These are phyloP conservation scores for Pleurostoma richardsiae DNA, from an alignment of 2,329 filamentous ascomycete genomes.

Conservation along the genomic window DNA sequence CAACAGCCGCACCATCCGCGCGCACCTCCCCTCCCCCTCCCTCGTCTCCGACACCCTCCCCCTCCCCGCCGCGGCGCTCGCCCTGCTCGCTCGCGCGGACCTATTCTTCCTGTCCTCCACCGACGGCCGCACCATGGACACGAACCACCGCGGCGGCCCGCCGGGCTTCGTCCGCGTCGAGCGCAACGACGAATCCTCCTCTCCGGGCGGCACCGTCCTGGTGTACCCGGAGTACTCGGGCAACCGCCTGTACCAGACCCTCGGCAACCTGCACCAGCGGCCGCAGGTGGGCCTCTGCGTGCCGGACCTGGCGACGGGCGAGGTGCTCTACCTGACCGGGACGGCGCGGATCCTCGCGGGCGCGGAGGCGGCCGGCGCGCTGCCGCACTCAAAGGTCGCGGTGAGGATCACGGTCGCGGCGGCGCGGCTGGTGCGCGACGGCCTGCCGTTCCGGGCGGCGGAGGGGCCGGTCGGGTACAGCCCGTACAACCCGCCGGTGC, in stretches of 20 bases:
- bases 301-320: conserved; percentile 67
- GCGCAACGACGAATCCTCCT: conserved; percentile 38
- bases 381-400: conserved; percentile 68
- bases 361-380: conserved; percentile 51
- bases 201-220: conserved; percentile 39
- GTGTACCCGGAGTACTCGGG: conserved; percentile 82
- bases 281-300: conserved; percentile 66
- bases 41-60: conserved; percentile 28
- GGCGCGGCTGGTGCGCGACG: conserved; percentile 56
- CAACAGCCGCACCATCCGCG: conserved; percentile 63
- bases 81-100: conserved; percentile 60
- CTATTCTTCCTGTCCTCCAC: conserved; percentile 74
- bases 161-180: conserved; percentile 68
- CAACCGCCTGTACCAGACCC: conserved; percentile 77
- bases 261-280: conserved; percentile 69
- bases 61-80: conserved; percentile 49
- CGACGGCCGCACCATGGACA: conserved; percentile 69
- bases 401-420: conserved; percentile 61
- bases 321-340: conserved; percentile 73
- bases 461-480: conserved; percentile 46
- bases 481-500: conserved; percentile 74
- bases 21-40: conserved; percentile 45
- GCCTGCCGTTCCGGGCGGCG: conserved; percentile 63
- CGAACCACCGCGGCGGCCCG: conserved; percentile 73
- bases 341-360: conserved; percentile 61